phyloP scores from a whole-genome alignment of 164 flowering plant species.

The Echeveria elegans region DNA sequence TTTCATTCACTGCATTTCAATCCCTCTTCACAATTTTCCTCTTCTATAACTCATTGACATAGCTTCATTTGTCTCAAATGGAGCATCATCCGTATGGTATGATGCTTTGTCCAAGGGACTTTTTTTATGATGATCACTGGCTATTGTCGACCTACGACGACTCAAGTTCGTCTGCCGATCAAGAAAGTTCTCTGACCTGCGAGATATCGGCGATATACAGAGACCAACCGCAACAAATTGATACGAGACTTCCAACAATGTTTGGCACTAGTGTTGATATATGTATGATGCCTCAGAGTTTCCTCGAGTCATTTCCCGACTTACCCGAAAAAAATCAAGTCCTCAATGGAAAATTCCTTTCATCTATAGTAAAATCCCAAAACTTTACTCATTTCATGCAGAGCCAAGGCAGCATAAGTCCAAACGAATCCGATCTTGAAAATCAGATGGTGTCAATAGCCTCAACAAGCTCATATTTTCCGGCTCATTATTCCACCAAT shows the following conservation, averaged over 20 bases:
- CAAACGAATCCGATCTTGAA: conserved; percentile 1
- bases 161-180: background rate
- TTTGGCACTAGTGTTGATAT: background rate
- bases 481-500: conserved; percentile 12
- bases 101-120: conserved; percentile 21
- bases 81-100: background rate
- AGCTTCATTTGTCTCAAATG: background rate
- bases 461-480: conserved; percentile 11
- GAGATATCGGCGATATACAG: background rate
- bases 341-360: no score
- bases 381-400: conserved; percentile 38
- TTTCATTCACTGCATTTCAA: background rate
- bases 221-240: background rate
- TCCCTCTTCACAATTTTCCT: background rate
- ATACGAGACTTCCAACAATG: background rate
- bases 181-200: background rate
- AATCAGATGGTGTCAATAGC: background rate
- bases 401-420: conserved; percentile 18
- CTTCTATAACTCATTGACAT: background rate
- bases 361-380: conserved; percentile 22
- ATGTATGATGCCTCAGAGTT: conserved; percentile 21
- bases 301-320: conserved; percentile 32
- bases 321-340: conserved; percentile 12
- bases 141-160: background rate
- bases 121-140: background rate